Conservation (phyloP, 2,329 filamentous ascomycete species). For the Ceratocystis eucalypticola region DNA sequence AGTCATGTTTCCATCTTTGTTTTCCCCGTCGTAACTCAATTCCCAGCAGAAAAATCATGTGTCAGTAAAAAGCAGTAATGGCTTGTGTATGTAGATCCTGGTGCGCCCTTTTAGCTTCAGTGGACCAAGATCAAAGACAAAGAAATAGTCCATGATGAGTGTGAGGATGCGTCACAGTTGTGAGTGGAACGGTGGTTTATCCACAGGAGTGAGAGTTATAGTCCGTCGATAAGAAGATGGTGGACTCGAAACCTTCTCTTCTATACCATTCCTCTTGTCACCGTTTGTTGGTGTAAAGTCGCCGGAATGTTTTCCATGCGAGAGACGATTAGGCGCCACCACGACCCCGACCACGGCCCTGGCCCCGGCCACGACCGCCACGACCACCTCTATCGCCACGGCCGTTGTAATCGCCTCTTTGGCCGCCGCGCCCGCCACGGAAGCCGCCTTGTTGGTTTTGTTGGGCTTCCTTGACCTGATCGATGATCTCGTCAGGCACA, state of each 20-base stretch:
- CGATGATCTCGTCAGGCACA: constrained; percentile 92
- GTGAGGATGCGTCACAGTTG: constrained; percentile 6
- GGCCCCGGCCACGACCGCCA: constrained; percentile 33
- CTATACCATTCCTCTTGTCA: neutral
- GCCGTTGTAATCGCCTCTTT: constrained; percentile 45
- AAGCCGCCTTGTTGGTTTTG: constrained; percentile 52
- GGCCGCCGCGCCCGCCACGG: constrained; percentile 50
- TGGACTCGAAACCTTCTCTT: neutral
- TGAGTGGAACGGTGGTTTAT: neutral
- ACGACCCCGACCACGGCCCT: constrained; percentile 31
- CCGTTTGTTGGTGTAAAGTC: neutral
- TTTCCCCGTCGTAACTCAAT: neutral
- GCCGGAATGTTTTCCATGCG: neutral
- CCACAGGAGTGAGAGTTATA: neutral
- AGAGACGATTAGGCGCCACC: constrained; percentile 21
- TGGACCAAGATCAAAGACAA: neutral
- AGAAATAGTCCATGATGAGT: neutral
- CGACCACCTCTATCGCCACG: constrained; percentile 43
- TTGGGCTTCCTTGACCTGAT: constrained; percentile 85
- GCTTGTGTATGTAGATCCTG: neutral
- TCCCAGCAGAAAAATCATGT: neutral
- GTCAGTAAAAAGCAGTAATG: neutral
- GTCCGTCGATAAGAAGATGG: neutral
- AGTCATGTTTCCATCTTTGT: neutral
- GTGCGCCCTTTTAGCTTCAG: neutral